Evolutionary conservation across 2,329 filamentous ascomycete species (phyloP).

Genomic region (Fusarium dimerum): DNA sequence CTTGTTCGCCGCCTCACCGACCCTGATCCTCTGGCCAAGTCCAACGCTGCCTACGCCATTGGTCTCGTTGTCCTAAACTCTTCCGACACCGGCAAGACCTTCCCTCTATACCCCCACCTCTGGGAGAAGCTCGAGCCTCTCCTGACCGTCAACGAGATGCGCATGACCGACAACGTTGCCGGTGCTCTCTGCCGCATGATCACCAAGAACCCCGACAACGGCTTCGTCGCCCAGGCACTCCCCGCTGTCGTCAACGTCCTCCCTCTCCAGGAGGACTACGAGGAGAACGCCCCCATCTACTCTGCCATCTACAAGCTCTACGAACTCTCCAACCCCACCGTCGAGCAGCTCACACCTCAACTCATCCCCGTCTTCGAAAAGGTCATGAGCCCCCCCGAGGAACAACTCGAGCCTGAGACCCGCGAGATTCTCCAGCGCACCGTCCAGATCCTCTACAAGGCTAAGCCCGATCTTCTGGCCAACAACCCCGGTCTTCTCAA

Average conservation of each 20-base stretch:
- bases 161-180: constrained; percentile 88
- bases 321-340: constrained; percentile 66
- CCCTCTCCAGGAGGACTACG: constrained; percentile 88
- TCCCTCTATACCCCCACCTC: constrained; percentile 77
- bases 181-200: constrained; percentile 94
- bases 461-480: constrained; percentile 35
- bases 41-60: constrained; percentile 89
- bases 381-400: constrained; percentile 70
- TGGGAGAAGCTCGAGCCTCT: constrained; percentile 85
- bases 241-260: constrained; percentile 77
- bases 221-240: constrained; percentile 79
- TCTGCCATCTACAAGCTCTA: constrained; percentile 88
- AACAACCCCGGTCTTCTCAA: constrained; percentile 35
- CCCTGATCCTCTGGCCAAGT: constrained; percentile 88
- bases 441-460: constrained; percentile 50
- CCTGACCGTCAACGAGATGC: constrained; percentile 73
- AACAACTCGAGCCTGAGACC: constrained; percentile 74
- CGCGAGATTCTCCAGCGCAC: constrained; percentile 66
- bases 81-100: constrained; percentile 65
- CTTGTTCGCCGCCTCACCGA: constrained; percentile 86
- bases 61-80: constrained; percentile 85
- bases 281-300: constrained; percentile 95
- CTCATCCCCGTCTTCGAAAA: constrained; percentile 72
- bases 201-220: constrained; percentile 78
- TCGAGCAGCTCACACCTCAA: constrained; percentile 69